Evolutionary conservation across 345 rosid species (phyloP).

Genomic region (Aethionema arabicum): DNA sequence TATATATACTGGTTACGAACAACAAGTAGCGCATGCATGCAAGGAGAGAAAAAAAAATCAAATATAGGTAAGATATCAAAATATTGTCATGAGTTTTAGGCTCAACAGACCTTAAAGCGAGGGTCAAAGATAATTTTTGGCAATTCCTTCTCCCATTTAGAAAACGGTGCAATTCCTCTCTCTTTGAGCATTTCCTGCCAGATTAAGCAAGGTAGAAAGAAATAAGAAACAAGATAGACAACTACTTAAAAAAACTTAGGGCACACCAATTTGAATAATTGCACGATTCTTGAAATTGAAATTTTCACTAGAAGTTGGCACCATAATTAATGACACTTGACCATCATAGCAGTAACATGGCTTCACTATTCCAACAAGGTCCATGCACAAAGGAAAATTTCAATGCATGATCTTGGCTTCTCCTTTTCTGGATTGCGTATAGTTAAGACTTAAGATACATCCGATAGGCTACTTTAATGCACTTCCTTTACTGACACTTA

Average conservation of each 20-base stretch:
- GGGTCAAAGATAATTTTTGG: slow-evolving; percentile 94
- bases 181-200: slow-evolving; percentile 98
- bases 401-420: no score
- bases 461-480: no score
- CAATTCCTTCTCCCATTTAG: slow-evolving; percentile 97
- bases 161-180: slow-evolving; percentile 93
- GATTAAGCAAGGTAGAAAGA: slow-evolving; percentile 9
- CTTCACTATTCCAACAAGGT: no score
- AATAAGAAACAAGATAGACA: slow-evolving; percentile 22
- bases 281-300: slow-evolving; percentile 14
- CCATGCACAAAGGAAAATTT: no score
- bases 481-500: background rate
- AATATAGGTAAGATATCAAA: slow-evolving; percentile 13
- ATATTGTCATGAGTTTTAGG: slow-evolving; percentile 30
- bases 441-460: no score
- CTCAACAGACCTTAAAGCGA: slow-evolving; percentile 82
- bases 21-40: slow-evolving; percentile 12
- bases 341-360: background rate
- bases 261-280: slow-evolving; percentile 1
- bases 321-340: slow-evolving; percentile 6
- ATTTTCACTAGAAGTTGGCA: slow-evolving; percentile 13
- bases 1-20: background rate
- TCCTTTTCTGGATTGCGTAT: no score
- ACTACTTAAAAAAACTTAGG: background rate
- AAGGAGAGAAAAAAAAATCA: slow-evolving; percentile 9